Evolutionary conservation across 495 filamentous ascomycete genomes (phyloP).

Genomic region (Penicillium atrosanguineum): DNA sequence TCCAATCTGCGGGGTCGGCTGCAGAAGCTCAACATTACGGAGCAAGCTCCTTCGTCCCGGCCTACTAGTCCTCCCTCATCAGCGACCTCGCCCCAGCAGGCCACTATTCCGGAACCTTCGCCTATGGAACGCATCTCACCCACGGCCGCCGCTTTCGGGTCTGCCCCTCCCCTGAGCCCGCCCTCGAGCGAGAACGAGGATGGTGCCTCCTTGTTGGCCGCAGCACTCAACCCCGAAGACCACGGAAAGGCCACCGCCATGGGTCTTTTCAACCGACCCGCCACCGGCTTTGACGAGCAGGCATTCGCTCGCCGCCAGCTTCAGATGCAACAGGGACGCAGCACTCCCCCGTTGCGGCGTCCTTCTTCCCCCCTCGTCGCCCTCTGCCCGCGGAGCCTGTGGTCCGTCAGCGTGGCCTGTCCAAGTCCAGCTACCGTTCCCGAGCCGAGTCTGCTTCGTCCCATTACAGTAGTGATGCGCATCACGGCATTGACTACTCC

Average conservation of each 20-base stretch:
- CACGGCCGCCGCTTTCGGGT: constrained; percentile 31
- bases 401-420: constrained; percentile 38
- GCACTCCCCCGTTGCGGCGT: constrained; percentile 37
- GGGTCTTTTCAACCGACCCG: constrained; percentile 79
- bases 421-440: constrained; percentile 44
- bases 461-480: constrained; percentile 40
- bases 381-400: constrained; percentile 27
- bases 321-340: constrained; percentile 69
- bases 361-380: constrained; percentile 31
- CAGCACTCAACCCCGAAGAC: constrained; percentile 70
- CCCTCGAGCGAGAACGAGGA: constrained; percentile 70
- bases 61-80: constrained; percentile 53
- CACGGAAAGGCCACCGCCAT: constrained; percentile 82
- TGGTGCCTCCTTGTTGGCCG: constrained; percentile 46
- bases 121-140: constrained; percentile 27
- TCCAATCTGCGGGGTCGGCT: constrained; percentile 56
- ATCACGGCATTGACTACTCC: constrained; percentile 27
- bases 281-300: constrained; percentile 73
- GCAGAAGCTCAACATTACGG: constrained; percentile 47
- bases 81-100: constrained; percentile 32
- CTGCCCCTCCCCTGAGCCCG: constrained; percentile 68
- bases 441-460: constrained; percentile 47
- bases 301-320: constrained; percentile 80
- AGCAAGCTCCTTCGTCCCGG: constrained; percentile 35
- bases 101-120: constrained; percentile 17